Conservation (phyloP, 805 yeast species). For the Saturnispora kantuleensis region DNA sequence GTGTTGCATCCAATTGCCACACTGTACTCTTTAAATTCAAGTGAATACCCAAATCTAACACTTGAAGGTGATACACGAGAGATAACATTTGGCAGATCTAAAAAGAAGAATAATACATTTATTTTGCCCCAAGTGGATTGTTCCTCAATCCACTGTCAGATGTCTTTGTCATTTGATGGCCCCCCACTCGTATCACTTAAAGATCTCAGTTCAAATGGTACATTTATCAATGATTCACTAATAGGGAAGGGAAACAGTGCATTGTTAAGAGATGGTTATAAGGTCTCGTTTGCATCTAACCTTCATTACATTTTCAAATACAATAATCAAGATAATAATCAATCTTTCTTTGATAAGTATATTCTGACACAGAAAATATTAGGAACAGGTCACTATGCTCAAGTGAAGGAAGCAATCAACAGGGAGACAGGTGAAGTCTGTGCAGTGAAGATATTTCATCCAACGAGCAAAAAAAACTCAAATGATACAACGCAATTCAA, state of each 20-base stretch:
- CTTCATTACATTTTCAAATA: conserved; percentile 25
- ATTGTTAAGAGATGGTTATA: conserved; percentile 55
- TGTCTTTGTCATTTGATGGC: conserved; percentile 31
- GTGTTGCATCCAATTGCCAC: no score
- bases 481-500: conserved; percentile 31
- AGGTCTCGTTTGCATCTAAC: conserved; percentile 38
- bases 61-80: background rate
- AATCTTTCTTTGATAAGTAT: conserved; percentile 48
- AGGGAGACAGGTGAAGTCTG: conserved; percentile 49
- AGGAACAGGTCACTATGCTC: conserved; percentile 75
- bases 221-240: conserved; percentile 49
- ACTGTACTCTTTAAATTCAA: conserved; percentile 7
- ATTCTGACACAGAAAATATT: conserved; percentile 43
- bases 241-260: conserved; percentile 40
- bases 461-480: conserved; percentile 25
- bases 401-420: conserved; percentile 61
- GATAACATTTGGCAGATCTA: conserved; percentile 21
- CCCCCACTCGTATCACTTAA: conserved; percentile 36
- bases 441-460: conserved; percentile 64
- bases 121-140: conserved; percentile 38
- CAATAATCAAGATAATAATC: conserved; percentile 10
- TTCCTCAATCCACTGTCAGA: conserved; percentile 54
- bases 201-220: conserved; percentile 58
- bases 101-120: conserved; percentile 39
- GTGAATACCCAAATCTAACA: conserved; percentile 2